Evolutionary conservation across 805 yeast species (phyloP).

Genomic region (Ogataea glucozyma): DNA sequence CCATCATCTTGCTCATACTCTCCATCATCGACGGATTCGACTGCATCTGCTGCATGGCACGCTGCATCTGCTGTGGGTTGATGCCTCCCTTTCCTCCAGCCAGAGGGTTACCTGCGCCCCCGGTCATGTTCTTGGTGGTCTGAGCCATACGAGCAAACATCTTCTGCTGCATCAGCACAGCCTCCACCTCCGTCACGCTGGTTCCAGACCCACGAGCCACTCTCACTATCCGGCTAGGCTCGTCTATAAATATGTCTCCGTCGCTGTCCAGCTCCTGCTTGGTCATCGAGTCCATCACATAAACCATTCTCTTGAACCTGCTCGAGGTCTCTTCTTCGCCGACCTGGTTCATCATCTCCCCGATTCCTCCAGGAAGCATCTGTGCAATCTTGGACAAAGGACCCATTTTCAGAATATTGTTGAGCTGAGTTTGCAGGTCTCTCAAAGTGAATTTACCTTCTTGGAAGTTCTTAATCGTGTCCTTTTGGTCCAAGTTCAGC

Average conservation of each 20-base stretch:
- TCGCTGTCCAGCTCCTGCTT: slow-evolving; percentile 86
- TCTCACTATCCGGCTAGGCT: slow-evolving; percentile 84
- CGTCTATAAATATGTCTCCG: slow-evolving; percentile 73
- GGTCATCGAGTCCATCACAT: slow-evolving; percentile 95
- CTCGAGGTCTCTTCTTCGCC: slow-evolving; percentile 92
- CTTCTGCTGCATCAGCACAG: slow-evolving; percentile 84
- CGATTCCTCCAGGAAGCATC: slow-evolving; percentile 92
- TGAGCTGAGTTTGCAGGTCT: slow-evolving; percentile 93
- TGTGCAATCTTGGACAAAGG: slow-evolving; percentile 91
- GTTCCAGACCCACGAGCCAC: slow-evolving; percentile 96
- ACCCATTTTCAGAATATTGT: slow-evolving; percentile 94
- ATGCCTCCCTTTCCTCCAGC: slow-evolving; percentile 43
- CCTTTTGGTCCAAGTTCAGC: slow-evolving; percentile 83
- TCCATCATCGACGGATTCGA: slow-evolving; percentile 77
- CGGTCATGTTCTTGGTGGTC: slow-evolving; percentile 56
- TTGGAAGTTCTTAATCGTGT: slow-evolving; percentile 86
- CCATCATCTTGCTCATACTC: slow-evolving; percentile 70
- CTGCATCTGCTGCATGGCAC: slow-evolving; percentile 61
- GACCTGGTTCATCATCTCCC: slow-evolving; percentile 78
- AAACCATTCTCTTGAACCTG: slow-evolving; percentile 83
- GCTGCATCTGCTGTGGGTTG: slow-evolving; percentile 37
- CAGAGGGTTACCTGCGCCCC: slow-evolving; percentile 54
- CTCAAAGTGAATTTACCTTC: slow-evolving; percentile 92
- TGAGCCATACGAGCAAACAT: slow-evolving; percentile 95
- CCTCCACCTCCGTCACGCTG: slow-evolving; percentile 87